Conservation (phyloP, 768 basidiomycete species). For the Auricularia cornea region DNA sequence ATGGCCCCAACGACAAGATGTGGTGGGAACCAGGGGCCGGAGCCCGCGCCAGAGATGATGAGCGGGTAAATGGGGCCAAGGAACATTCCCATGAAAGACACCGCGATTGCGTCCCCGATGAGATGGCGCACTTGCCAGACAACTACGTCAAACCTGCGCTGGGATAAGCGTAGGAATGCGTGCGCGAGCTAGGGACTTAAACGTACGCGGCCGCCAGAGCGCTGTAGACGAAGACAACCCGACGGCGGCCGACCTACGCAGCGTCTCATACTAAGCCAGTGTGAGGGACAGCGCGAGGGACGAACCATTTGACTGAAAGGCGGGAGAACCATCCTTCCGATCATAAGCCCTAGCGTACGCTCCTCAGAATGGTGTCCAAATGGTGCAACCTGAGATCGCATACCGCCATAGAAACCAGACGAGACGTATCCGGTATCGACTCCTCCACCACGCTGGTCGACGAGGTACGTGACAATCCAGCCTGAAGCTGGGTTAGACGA, state of each 20-base stretch:
- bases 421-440: slow-evolving; percentile 41
- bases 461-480: slow-evolving; percentile 49
- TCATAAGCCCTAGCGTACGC: not conserved
- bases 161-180: too few relatives aligned
- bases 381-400: not conserved
- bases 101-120: slow-evolving; percentile 27
- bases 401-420: slow-evolving; percentile 37
- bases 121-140: slow-evolving; percentile 28
- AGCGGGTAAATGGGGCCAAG: slow-evolving; percentile 30
- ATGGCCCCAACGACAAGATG: slow-evolving; percentile 31
- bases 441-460: slow-evolving; percentile 37
- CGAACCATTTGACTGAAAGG: not conserved
- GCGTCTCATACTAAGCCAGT: too few relatives aligned
- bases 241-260: slow-evolving; percentile 7
- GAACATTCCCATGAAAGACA: slow-evolving; percentile 28
- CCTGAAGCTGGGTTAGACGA: slow-evolving; percentile 20
- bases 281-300: not conserved
- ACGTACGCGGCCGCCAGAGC: slow-evolving; percentile 14
- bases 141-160: slow-evolving; percentile 19
- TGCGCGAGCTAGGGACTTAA: too few relatives aligned
- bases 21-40: slow-evolving; percentile 1
- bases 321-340: slow-evolving; percentile 9
- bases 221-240: slow-evolving; percentile 11
- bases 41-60: slow-evolving; percentile 7
- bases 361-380: not conserved